Evolutionary conservation across 2,329 filamentous ascomycete species (phyloP), one percentile per base, ranked within the genome.

Genomic region (Leptodontidium sp.): DNA sequence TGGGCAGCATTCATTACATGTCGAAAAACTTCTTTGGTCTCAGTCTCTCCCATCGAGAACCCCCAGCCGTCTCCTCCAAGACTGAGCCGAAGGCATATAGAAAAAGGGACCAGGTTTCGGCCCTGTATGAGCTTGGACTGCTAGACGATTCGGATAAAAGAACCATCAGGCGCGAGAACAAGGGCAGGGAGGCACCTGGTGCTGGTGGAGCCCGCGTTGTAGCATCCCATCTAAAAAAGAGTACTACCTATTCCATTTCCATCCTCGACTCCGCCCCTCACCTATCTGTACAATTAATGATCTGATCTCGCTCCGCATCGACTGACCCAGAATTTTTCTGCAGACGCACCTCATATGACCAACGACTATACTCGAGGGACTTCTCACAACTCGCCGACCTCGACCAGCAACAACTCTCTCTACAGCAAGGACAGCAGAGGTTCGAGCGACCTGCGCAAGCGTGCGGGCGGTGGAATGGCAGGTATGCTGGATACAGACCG

Each of bases 401-500:
- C 71, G n/a, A 29, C 65, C 49, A 43, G 59, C 15, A 65, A 61
- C 21, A 69, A 32, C 3, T 32, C 68, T 21, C 61, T 62, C 29
- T 64, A 72, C 24, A 72, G 67, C 35, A 65, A 68, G 47, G 62
- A 75, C 45, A 72, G 61, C 53, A 71, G 69, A 59, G 68, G 66
- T 57, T 69, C 68, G 12, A 66, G 71, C 61, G 74, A 75, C 49
- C 61, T 77, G 35, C 74, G 70, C 63, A 74, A 70, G 38, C 72
- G 75, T 73, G 69, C 75, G 43, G 75, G 74, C 45, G 74, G 75
- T 71, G 75, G 74, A 74, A 90, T 90, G 83, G 85, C 88, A 65
- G 87, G 87, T 76, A 87, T 88, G 80, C 88, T 93, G 84, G 90
- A 91, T 77, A 85, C 91, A 64, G 93, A 97, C 77, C 87, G 93